phyloP scores from a whole-genome alignment of 2,329 filamentous ascomycete species.

The Apiospora koreana region DNA sequence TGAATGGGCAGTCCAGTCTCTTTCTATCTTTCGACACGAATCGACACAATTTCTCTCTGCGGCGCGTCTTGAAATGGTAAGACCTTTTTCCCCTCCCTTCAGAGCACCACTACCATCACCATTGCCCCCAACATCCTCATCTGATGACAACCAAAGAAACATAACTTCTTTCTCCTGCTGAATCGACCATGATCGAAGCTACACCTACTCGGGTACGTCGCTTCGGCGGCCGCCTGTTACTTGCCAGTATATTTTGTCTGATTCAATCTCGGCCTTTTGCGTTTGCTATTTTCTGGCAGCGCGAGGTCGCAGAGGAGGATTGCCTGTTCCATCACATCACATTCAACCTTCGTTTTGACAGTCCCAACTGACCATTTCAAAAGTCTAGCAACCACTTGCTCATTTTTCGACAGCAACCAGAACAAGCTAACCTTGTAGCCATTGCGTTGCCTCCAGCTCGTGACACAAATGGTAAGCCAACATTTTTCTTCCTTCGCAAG shows the following conservation, averaged over 20 bases:
- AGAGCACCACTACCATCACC: neutral
- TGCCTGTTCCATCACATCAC: neutral
- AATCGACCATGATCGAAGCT: slow-evolving; percentile 76
- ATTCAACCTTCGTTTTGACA: neutral
- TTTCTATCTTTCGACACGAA: neutral
- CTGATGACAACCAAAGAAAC: slow-evolving; percentile 72
- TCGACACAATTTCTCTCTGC: neutral
- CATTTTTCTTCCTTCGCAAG: neutral
- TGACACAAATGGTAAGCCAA: neutral
- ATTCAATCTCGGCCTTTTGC: slow-evolving; percentile 35
- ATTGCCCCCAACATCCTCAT: slow-evolving; percentile 39
- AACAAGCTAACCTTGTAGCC: neutral
- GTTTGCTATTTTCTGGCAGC: neutral
- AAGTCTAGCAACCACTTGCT: neutral
- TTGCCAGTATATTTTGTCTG: slow-evolving; percentile 90
- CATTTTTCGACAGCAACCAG: neutral
- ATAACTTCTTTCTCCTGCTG: slow-evolving; percentile 84
- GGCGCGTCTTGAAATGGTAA: slow-evolving; percentile 9
- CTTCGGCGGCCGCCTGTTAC: slow-evolving; percentile 70
- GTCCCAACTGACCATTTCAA: neutral
- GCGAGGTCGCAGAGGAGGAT: slow-evolving; percentile 12
- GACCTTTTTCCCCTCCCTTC: neutral
- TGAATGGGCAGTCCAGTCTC: neutral
- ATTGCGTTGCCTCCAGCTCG: neutral
- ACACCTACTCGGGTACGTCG: slow-evolving; percentile 52